Evolutionary conservation across 2,329 filamentous ascomycete genomes (phyloP), one percentile per base, ranked within the genome.

Genomic region (Massarina eburnea): DNA sequence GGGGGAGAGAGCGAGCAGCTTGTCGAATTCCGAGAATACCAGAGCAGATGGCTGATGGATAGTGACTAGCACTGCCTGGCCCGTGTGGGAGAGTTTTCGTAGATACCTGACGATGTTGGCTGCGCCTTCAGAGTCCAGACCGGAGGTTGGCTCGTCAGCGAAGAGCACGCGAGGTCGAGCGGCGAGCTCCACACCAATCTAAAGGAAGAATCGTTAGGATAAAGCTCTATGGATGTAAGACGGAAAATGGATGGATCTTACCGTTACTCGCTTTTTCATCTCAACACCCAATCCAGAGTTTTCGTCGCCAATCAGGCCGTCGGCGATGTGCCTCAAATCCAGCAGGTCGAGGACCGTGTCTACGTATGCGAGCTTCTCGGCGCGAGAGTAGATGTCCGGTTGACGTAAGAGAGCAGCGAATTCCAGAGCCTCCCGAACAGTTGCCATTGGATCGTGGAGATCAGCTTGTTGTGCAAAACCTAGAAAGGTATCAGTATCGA

Each of bases 11-110:
- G 94, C 76, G 2, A 94, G 75, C 2, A 95, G 77, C 6, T 87
- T 81, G 64, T 94, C 89, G 55, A 94, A 95, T 66, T 89, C 84
- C 62, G 90, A 86, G 56, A 95, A 92, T 0, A 94, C 76, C 0
- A 85, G 82, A 15, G 88, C 86, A 43, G 88, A 90, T 1, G 89
- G 89, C 63, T 95, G 89, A 64, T 95, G 89, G 49, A 95, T 94
- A 1, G 89, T 94, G 71, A 88, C 91, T 1, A 94, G 79, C 52
- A 95, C 87, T 8, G 89, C 89, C 66, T 94, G 89, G 2, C 89
- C 89, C 2, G 85, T 84, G n/a, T 78, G 74, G 30, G 85, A 82
- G 4, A 89, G 79, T 71, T 88, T 88, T 61, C 82, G 81, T 10
- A 89, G 73, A 72, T 88, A 86, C n/a, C 83, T 80, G 14, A 87